A percentile compares a stretch with the other conserved stretches of the same genome.
Evolutionary conservation across 768 basidiomycete genomes (phyloP).

Genomic region (Lepiota venenata): DNA sequence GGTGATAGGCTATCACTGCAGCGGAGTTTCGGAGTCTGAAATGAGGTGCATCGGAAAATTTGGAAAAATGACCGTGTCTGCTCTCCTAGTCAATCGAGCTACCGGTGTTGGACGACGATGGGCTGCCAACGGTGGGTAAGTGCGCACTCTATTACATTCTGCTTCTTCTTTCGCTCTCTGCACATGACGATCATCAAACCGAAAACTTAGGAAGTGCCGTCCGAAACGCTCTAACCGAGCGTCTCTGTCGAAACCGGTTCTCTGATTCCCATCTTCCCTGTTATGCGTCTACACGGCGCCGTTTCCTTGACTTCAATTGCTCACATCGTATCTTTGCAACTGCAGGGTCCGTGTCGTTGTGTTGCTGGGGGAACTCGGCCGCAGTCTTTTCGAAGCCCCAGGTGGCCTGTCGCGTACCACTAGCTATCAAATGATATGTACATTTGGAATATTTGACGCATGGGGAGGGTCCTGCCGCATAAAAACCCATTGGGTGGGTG

Average conservation of each 20-base stretch:
- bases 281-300: conserved; percentile 4
- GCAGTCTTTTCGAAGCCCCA: no score
- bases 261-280: conserved; percentile 36
- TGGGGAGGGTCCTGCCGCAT: background rate
- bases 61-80: background rate
- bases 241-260: conserved; percentile 51
- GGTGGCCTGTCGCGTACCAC: no score
- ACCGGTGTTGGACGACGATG: background rate
- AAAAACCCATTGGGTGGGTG: background rate
- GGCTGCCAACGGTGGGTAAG: background rate
- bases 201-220: conserved; percentile 60
- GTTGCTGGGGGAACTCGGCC: no score
- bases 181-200: conserved; percentile 44
- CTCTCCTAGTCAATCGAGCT: no score
- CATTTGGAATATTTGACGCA: no score
- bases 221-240: conserved; percentile 38
- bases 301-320: conserved; percentile 12
- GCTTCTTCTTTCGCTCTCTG: background rate
- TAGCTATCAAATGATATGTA: no score
- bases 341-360: no score
- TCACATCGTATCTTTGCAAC: conserved; percentile 5
- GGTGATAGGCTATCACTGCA: no score
- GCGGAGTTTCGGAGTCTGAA: conserved; percentile 9
- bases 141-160: background rate
- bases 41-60: background rate